Evolutionary conservation across 768 basidiomycete species (phyloP), one percentile per base, ranked within the genome.

Genomic region (Naganishia vishniacii): DNA sequence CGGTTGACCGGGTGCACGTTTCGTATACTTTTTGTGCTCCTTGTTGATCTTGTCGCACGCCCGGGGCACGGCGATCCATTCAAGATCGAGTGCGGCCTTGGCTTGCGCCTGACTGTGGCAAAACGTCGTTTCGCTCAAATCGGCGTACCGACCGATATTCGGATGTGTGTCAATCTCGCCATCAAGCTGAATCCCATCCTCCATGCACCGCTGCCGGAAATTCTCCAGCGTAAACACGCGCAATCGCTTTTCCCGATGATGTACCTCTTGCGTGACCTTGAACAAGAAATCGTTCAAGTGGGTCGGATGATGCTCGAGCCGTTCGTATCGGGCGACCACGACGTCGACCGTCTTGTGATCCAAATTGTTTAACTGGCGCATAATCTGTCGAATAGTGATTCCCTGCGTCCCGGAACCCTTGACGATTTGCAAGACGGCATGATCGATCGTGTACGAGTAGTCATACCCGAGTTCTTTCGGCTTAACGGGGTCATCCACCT

Each of bases 211-310:
- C 31, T 80, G 74, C 31, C 80, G 82, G 76, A 88, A 94, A 31
- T 85, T 83, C 1, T 82, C 81, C 46, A 87, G 74, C 0, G 89
- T 88, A 79, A 84, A 92, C 72, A 90, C 90, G 67, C 90, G 83
- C 73, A 90, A 84, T 25, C 90, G 86, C 29, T 91, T 86, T 78
- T 97, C 89, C 37, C 91, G 84, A 4, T 89, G 89, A 67, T 82
- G 81, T 0, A 84, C 89, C 77, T 95, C 93, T 82, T 87, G 86
- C 29, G 89, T 75, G 40, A 85, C 83, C 23, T 83, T 82, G 53
- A 89, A 83, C 28, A 84, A 82, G 42, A 88, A 80, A 73, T 91
- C 88, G 58, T 80, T 80, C 15, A 92, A 82, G 74, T 91, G 89
- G 5, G 82, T 65, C 4, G 90, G 90, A 15, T 85, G 84, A 11